Evolutionary conservation across 2,329 filamentous ascomycete genomes (phyloP).

Genomic region (Catunica adiposa): DNA sequence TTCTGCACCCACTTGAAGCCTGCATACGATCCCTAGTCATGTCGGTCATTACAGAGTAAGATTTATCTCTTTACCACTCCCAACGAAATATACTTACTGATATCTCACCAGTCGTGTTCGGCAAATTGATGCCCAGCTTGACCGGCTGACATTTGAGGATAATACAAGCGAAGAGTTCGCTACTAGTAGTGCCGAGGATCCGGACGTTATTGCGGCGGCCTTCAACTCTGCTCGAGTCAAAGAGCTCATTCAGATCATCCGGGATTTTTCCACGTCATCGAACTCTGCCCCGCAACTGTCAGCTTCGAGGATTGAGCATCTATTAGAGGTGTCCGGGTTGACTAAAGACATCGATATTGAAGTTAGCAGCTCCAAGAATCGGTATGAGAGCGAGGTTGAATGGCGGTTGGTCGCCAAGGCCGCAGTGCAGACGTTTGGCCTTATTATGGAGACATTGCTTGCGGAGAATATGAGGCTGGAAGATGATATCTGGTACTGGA

Average conservation of each 20-base stretch:
- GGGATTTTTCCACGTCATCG: constrained; percentile 52
- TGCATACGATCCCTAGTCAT: constrained; percentile 18
- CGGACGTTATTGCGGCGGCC: constrained; percentile 24
- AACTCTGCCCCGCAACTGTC: constrained; percentile 47
- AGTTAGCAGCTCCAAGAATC: constrained; percentile 21
- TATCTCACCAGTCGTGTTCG: constrained; percentile 36
- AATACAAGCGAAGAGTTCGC: constrained; percentile 17
- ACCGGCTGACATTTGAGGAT: constrained; percentile 36
- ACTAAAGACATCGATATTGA: constrained; percentile 22
- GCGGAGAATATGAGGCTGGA: constrained; percentile 70
- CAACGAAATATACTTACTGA: constrained; percentile 1
- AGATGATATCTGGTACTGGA: constrained; percentile 92
- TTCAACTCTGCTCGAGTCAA: constrained; percentile 38
- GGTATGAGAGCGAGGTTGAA: constrained; percentile 63
- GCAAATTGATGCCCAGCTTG: constrained; percentile 47
- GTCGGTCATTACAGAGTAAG: constrained; percentile 34
- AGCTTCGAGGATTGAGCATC: constrained; percentile 38
- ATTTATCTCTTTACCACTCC: constrained; percentile 15
- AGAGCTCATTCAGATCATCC: constrained; percentile 51
- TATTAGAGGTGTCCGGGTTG: constrained; percentile 47
- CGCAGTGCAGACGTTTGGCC: constrained; percentile 75
- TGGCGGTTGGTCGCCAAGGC: constrained; percentile 88
- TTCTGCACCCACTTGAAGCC: background rate
- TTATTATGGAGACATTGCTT: constrained; percentile 59
- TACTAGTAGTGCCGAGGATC: constrained; percentile 19